These are phyloP conservation scores for Bromus sterilis DNA, from an alignment of 176 grass and related monocot genomes.

Conservation along the genomic window DNA sequence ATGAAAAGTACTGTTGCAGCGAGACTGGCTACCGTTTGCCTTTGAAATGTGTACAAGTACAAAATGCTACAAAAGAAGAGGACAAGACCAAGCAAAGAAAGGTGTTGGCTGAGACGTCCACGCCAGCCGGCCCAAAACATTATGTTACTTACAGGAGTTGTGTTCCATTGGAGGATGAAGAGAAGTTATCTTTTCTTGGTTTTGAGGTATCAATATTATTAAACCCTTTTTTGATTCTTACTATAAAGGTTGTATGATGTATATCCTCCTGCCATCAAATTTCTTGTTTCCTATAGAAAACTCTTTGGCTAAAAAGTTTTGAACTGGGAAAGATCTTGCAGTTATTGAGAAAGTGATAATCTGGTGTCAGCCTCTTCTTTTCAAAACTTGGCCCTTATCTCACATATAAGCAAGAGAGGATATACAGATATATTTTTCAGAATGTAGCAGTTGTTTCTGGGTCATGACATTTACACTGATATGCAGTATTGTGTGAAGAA, in stretches of 20 bases:
- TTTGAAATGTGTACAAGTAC: slow-evolving; percentile 62
- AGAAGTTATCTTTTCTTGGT: slow-evolving; percentile 78
- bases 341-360: not conserved
- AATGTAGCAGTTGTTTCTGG: not conserved
- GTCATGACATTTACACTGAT: not conserved
- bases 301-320: not conserved
- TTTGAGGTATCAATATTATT: slow-evolving; percentile 71
- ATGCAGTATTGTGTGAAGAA: not conserved
- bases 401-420: not conserved
- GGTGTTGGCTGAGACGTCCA: slow-evolving; percentile 50
- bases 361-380: not conserved
- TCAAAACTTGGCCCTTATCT: not conserved
- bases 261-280: not conserved
- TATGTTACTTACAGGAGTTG: slow-evolving; percentile 94
- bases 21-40: slow-evolving; percentile 92
- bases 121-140: slow-evolving; percentile 20
- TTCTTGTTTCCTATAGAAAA: not conserved
- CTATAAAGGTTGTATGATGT: not conserved
- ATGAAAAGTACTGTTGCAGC: slow-evolving; percentile 83
- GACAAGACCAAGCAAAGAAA: slow-evolving; percentile 54
- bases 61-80: slow-evolving; percentile 45
- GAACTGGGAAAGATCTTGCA: not conserved
- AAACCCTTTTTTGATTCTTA: not conserved
- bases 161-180: slow-evolving; percentile 59
- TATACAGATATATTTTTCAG: not conserved